These are phyloP conservation scores for Friedmanniomyces simplex DNA, from an alignment of 495 filamentous ascomycete genomes.

Conservation along the genomic window DNA sequence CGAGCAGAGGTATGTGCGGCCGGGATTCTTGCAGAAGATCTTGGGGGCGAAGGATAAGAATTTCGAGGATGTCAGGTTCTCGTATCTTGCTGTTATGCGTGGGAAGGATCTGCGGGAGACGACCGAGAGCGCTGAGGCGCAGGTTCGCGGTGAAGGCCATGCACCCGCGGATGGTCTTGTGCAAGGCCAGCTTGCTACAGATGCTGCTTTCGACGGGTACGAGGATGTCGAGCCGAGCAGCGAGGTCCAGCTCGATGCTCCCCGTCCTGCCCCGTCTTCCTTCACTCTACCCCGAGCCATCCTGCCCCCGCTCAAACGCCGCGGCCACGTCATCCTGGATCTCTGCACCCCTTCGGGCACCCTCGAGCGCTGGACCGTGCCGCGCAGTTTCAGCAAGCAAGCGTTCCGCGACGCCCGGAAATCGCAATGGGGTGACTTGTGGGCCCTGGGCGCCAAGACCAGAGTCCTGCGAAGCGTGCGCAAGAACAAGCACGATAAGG, in stretches of 20 bases:
- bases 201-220: not conserved
- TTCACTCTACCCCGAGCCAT: constrained; percentile 69
- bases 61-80: constrained; percentile 83
- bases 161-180: not conserved
- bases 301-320: constrained; percentile 71
- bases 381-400: constrained; percentile 63
- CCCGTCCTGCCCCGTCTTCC: constrained; percentile 36
- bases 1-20: constrained; percentile 75
- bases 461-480: constrained; percentile 50
- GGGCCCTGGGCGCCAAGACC: constrained; percentile 91
- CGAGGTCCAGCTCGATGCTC: not conserved
- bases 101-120: constrained; percentile 40
- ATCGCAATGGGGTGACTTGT: constrained; percentile 82
- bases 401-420: constrained; percentile 91
- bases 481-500: constrained; percentile 34
- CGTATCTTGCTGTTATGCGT: constrained; percentile 77
- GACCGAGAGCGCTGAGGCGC: constrained; percentile 4
- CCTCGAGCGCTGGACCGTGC: constrained; percentile 92
- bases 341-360: constrained; percentile 76
- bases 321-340: constrained; percentile 79
- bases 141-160: constrained; percentile 23
- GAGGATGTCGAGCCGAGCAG: not conserved
- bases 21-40: constrained; percentile 69
- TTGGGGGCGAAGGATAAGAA: constrained; percentile 60
- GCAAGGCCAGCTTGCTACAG: not conserved